Conservation (phyloP, 345 rosid genomes). For the Pugionium dolabratum region DNA sequence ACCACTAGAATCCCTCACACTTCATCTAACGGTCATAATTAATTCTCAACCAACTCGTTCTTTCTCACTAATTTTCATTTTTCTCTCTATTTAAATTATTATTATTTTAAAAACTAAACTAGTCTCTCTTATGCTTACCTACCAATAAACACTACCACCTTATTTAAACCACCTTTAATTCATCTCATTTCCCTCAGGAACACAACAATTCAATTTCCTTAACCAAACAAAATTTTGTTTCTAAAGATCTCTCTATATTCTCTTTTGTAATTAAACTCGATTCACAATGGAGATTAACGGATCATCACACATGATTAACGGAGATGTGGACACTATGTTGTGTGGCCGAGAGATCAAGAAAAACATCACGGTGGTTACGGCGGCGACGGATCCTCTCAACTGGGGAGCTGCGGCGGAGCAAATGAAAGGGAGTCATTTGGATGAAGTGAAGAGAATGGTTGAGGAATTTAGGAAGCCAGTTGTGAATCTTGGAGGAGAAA, state of each 20-base stretch:
- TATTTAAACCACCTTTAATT: constrained; percentile 41
- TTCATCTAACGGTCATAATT: constrained; percentile 38
- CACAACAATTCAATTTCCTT: constrained; percentile 32
- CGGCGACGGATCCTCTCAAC: constrained; percentile 57
- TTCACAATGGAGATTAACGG: constrained; percentile 35
- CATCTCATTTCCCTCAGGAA: constrained; percentile 40
- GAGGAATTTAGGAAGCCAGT: constrained; percentile 58
- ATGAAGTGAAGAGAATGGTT: constrained; percentile 80
- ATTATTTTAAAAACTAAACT: neutral
- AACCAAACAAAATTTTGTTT: neutral
- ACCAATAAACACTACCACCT: constrained; percentile 39
- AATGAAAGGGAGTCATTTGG: constrained; percentile 79
- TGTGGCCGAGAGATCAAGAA: constrained; percentile 38
- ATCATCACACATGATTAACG: constrained; percentile 14
- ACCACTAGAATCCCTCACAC: constrained; percentile 29
- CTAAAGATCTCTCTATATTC: constrained; percentile 18
- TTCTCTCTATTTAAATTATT: neutral
- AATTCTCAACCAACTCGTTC: constrained; percentile 39
- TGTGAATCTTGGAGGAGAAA: constrained; percentile 70
- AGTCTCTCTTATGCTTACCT: constrained; percentile 37
- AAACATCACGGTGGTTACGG: neutral
- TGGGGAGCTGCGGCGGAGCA: constrained; percentile 76
- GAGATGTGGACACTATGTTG: constrained; percentile 31
- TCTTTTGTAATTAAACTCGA: neutral
- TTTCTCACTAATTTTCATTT: constrained; percentile 7